phyloP scores from a whole-genome alignment of 192 early-diverging fungal species.

The Cladochytrium replicatum region DNA sequence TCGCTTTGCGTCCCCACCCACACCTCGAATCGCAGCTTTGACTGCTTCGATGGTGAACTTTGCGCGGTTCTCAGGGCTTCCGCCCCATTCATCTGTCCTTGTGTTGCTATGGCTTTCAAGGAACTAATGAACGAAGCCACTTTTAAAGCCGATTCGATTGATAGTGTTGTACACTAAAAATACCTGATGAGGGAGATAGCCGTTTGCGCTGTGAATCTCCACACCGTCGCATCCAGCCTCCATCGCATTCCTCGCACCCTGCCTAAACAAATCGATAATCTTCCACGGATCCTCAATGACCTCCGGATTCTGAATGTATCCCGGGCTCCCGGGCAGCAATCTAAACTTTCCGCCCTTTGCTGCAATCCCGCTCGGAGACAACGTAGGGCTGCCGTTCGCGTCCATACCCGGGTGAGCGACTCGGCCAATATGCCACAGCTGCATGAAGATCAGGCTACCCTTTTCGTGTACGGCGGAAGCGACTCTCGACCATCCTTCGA shows the following conservation, averaged over 20 bases:
- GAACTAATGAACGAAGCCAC: conserved; percentile 46
- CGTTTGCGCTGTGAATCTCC: conserved; percentile 46
- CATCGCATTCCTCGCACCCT: conserved; percentile 6
- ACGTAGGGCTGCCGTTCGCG: conserved; percentile 7
- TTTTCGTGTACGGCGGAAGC: conserved; percentile 27
- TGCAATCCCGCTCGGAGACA: conserved; percentile 11
- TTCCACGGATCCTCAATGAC: conserved; percentile 13
- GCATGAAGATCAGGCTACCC: conserved; percentile 30
- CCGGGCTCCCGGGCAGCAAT: conserved; percentile 7
- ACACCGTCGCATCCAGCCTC: conserved; percentile 63
- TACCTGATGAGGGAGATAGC: no score
- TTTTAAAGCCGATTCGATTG: background rate
- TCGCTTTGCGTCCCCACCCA: conserved; percentile 7
- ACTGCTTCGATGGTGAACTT: conserved; percentile 66
- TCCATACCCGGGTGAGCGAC: conserved; percentile 14
- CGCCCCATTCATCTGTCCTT: conserved; percentile 87
- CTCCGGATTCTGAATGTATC: conserved; percentile 20
- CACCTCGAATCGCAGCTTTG: conserved; percentile 22
- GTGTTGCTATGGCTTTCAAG: conserved; percentile 69
- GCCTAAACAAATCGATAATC: conserved; percentile 11
- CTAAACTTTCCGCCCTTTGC: conserved; percentile 18
- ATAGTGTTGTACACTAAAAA: background rate
- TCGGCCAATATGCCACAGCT: conserved; percentile 37
- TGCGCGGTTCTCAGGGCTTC: conserved; percentile 80
- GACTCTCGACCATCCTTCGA: conserved; percentile 31